Conservation (phyloP, 2,329 filamentous ascomycete genomes). For the Dothideomycetidae sp. region DNA sequence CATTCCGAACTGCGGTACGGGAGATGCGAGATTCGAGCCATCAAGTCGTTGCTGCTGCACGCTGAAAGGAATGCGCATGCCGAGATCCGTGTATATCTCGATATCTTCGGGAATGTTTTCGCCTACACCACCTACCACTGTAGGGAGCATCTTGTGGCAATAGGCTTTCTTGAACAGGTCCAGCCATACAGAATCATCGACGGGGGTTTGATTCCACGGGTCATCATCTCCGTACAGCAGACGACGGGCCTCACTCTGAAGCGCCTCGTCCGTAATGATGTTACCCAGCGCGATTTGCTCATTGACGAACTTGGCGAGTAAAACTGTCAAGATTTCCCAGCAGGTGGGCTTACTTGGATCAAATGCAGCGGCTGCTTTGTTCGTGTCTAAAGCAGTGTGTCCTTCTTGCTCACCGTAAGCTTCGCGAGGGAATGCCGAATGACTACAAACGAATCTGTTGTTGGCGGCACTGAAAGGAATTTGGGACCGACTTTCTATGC, state of each 20-base stretch:
- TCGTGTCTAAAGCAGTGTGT: neutral
- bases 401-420: slow-evolving; percentile 3
- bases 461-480: slow-evolving; percentile 35
- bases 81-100: slow-evolving; percentile 23
- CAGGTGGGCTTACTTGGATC: slow-evolving; percentile 23
- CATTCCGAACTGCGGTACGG: neutral
- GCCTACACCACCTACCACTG: slow-evolving; percentile 19
- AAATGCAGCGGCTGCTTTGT: neutral
- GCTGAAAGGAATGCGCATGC: slow-evolving; percentile 20
- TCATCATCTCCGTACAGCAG: slow-evolving; percentile 37
- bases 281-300: slow-evolving; percentile 25
- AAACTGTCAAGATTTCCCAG: slow-evolving; percentile 36
- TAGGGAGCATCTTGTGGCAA: slow-evolving; percentile 26
- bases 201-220: slow-evolving; percentile 31
- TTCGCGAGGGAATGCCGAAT: neutral
- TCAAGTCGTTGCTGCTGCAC: slow-evolving; percentile 1
- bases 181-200: slow-evolving; percentile 32
- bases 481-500: slow-evolving; percentile 31
- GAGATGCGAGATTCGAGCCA: neutral
- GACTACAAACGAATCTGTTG: neutral
- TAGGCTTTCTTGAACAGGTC: slow-evolving; percentile 36
- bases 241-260: slow-evolving; percentile 33
- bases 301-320: slow-evolving; percentile 32
- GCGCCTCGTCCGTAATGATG: slow-evolving; percentile 34
- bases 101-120: slow-evolving; percentile 22